Evolutionary conservation across 768 basidiomycete genomes (phyloP).

Genomic region (Chlorophyllum brunneum): DNA sequence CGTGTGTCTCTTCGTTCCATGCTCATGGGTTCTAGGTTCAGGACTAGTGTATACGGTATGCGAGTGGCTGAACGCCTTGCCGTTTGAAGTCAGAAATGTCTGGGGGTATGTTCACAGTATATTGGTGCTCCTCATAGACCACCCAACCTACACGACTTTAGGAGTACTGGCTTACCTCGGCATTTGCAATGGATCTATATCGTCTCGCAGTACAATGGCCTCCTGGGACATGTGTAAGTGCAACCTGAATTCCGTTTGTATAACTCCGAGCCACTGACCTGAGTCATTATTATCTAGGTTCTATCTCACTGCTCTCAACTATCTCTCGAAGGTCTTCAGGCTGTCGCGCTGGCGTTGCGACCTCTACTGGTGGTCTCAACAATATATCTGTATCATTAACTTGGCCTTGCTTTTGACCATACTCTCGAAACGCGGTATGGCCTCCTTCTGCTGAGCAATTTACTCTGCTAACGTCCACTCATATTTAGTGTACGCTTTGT

Average conservation of each 20-base stretch:
- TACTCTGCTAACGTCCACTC: background rate
- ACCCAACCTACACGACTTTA: background rate
- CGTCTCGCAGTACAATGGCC: conserved; percentile 1
- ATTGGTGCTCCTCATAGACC: background rate
- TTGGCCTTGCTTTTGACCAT: background rate
- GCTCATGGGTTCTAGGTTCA: background rate
- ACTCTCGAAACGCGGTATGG: conserved; percentile 3
- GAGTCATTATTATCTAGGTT: background rate
- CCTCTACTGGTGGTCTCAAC: conserved; percentile 1
- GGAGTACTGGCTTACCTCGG: background rate
- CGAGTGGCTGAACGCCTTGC: conserved; percentile 8
- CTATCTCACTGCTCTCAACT: background rate
- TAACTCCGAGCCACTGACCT: background rate
- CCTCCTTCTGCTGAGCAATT: background rate
- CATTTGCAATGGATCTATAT: conserved; percentile 7
- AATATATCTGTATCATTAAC: background rate
- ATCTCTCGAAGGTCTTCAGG: background rate
- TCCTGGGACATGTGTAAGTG: conserved; percentile 7
- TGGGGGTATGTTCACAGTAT: conserved; percentile 1
- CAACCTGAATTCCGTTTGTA: background rate
- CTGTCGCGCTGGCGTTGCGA: background rate
- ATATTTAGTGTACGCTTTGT: background rate
- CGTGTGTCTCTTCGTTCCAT: background rate
- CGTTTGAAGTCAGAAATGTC: conserved; percentile 11
- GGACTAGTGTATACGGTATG: conserved; percentile 6